phyloP scores from a whole-genome alignment of 2,329 filamentous ascomycete species.

The Camillea tinctor region DNA sequence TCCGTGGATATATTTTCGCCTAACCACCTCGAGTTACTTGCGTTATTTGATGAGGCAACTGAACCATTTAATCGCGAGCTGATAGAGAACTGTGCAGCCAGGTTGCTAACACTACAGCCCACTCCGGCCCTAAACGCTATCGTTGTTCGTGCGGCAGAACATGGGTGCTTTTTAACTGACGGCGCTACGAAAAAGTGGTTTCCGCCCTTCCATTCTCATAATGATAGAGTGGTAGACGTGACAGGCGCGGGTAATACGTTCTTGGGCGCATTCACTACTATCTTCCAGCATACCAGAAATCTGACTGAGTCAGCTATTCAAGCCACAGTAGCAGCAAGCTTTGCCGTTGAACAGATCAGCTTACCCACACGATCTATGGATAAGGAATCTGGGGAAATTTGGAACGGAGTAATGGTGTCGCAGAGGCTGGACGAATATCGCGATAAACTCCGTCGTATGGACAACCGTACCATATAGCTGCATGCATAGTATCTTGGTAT shows the following conservation, averaged over 20 bases:
- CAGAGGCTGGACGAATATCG: not conserved
- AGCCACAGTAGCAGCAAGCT: constrained; percentile 28
- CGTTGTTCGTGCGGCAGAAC: constrained; percentile 32
- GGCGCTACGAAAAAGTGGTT: constrained; percentile 22
- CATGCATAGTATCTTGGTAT: not conserved
- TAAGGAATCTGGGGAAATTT: not conserved
- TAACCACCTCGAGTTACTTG: constrained; percentile 36
- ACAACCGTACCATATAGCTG: not conserved
- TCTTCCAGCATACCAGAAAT: constrained; percentile 23
- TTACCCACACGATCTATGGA: not conserved
- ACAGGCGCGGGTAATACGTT: constrained; percentile 39
- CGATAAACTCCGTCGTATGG: not conserved
- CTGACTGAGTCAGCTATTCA: constrained; percentile 28
- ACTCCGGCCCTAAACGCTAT: constrained; percentile 6
- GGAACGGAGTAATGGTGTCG: not conserved
- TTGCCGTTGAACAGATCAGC: constrained; percentile 5
- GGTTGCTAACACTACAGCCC: constrained; percentile 27
- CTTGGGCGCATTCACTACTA: constrained; percentile 32
- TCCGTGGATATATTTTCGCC: constrained; percentile 36
- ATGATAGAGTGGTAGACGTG: constrained; percentile 30
- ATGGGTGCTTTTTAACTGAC: constrained; percentile 27
- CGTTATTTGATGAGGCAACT: constrained; percentile 18
- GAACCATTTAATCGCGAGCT: constrained; percentile 25
- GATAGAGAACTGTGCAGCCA: constrained; percentile 13
- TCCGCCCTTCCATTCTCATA: constrained; percentile 27